Evolutionary conservation across 345 rosid genomes (phyloP).

Genomic region (Dipteronia dyeriana): DNA sequence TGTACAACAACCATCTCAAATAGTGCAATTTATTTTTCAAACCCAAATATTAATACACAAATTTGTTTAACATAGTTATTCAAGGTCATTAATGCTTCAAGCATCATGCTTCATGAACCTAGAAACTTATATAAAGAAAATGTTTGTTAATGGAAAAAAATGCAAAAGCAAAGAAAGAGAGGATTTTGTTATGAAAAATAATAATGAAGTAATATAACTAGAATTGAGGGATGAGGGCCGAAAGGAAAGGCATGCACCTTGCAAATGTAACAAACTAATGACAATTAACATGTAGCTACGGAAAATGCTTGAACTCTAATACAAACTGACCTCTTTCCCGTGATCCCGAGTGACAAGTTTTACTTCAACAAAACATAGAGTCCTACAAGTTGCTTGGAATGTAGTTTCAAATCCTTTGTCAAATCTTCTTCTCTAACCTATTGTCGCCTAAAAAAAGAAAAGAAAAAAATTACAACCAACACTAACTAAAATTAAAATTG

Average conservation of each 20-base stretch:
- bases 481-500: slow-evolving; percentile 5
- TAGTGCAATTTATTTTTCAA: too few relatives aligned
- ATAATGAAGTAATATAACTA: neutral
- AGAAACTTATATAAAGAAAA: neutral
- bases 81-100: too few relatives aligned
- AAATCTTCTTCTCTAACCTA: slow-evolving; percentile 97
- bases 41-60: too few relatives aligned
- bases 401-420: slow-evolving; percentile 79
- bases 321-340: slow-evolving; percentile 68
- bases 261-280: neutral
- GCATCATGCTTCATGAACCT: too few relatives aligned
- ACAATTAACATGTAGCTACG: neutral
- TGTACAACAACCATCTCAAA: too few relatives aligned
- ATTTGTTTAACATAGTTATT: too few relatives aligned
- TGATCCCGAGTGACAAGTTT: slow-evolving; percentile 70
- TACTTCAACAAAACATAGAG: slow-evolving; percentile 68
- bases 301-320: slow-evolving; percentile 1
- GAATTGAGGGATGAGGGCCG: neutral
- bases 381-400: slow-evolving; percentile 77
- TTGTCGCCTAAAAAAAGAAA: slow-evolving; percentile 52
- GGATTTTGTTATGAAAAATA: too few relatives aligned
- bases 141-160: neutral
- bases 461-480: neutral
- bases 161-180: neutral
- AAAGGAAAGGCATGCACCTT: neutral